Conservation (phyloP, 768 basidiomycete genomes). For the Mycena metata region DNA sequence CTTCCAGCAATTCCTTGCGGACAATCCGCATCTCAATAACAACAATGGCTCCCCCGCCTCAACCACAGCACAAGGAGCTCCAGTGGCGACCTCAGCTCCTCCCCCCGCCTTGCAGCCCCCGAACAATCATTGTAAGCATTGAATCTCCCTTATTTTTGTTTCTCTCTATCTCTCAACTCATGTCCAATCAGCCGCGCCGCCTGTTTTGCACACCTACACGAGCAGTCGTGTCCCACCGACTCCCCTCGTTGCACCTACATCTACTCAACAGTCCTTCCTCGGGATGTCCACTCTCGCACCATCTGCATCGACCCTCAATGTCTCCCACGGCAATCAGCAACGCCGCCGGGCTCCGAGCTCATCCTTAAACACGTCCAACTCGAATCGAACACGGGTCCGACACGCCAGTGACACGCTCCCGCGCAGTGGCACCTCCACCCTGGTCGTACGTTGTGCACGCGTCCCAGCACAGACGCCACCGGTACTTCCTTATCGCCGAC, state of each 20-base stretch:
- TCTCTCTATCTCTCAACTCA: too few species aligned
- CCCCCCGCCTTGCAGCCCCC: too few species aligned
- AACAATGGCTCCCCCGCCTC: too few species aligned
- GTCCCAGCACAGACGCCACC: conserved; percentile 1
- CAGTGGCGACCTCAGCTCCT: too few species aligned
- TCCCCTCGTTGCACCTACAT: background rate
- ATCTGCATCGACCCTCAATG: conserved; percentile 6
- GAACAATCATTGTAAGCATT: too few species aligned
- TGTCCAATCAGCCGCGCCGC: background rate
- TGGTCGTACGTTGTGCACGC: background rate
- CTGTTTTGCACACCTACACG: background rate
- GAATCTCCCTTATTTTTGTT: too few species aligned
- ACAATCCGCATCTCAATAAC: too few species aligned
- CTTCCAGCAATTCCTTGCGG: too few species aligned
- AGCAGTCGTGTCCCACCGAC: conserved; percentile 1
- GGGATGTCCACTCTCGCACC: background rate
- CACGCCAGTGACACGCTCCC: background rate
- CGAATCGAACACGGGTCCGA: background rate
- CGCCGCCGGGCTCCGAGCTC: background rate
- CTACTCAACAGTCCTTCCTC: background rate
- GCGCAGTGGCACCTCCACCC: background rate
- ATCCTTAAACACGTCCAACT: too few species aligned
- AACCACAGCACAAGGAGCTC: too few species aligned
- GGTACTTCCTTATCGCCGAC: background rate
- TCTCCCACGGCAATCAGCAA: background rate